phyloP scores from a whole-genome alignment of 768 basidiomycete genomes.

The Tephrocybe sp. region DNA sequence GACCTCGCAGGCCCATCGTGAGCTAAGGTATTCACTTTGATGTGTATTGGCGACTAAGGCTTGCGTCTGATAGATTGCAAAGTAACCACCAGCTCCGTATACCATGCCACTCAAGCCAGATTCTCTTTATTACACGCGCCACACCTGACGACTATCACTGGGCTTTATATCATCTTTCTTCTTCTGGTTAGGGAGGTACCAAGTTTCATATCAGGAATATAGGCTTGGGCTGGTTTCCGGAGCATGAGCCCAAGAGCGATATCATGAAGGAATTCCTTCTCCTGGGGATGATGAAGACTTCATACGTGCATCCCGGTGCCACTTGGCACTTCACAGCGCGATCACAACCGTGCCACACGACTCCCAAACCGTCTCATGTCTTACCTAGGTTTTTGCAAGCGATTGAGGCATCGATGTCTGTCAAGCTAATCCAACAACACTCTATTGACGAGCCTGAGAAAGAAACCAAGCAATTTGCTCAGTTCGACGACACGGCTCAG shows the following conservation, averaged over 20 bases:
- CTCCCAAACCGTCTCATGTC: not conserved
- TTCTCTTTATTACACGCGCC: not conserved
- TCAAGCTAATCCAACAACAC: not conserved
- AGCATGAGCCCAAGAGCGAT: not conserved
- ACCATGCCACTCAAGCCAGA: not conserved
- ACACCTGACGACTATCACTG: not conserved
- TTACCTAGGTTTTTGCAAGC: not conserved
- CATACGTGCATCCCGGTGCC: not conserved
- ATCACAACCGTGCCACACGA: constrained; percentile 1
- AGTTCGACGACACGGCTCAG: constrained; percentile 1
- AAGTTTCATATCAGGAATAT: constrained; percentile 4
- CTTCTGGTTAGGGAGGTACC: not conserved
- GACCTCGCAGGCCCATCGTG: no score
- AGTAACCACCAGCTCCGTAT: no score
- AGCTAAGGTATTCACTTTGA: no score
- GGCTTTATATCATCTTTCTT: constrained; percentile 3
- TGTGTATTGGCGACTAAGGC: no score
- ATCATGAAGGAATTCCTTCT: constrained; percentile 5
- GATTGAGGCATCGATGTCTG: not conserved
- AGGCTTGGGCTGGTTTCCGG: not conserved
- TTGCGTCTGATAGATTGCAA: no score
- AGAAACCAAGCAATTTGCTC: not conserved
- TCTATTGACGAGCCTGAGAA: not conserved
- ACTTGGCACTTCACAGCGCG: not conserved
- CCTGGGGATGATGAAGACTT: constrained; percentile 3